phyloP scores from a whole-genome alignment of 2,329 filamentous ascomycete species.

The Basipetospora sp. region DNA sequence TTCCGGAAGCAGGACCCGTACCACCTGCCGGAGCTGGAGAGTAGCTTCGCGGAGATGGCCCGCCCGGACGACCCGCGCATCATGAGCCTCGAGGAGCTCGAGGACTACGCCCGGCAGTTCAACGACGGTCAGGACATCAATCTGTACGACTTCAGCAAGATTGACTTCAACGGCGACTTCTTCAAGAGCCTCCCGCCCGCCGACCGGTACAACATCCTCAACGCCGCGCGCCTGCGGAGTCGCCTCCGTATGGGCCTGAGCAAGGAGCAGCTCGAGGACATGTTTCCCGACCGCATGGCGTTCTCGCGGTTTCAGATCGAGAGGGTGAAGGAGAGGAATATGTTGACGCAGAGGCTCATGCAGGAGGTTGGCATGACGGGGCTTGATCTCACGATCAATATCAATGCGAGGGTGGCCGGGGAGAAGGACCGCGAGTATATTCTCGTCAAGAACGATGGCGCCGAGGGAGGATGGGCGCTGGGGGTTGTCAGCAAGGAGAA shows the following conservation, averaged over 20 bases:
- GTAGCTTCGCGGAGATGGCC: constrained; percentile 70
- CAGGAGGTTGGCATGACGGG: constrained; percentile 79
- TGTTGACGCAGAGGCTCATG: constrained; percentile 90
- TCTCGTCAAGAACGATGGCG: constrained; percentile 84
- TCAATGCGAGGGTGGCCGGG: constrained; percentile 55
- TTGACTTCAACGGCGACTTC: constrained; percentile 92
- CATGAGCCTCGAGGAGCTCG: constrained; percentile 87
- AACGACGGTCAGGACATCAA: constrained; percentile 82
- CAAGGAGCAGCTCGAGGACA: constrained; percentile 85
- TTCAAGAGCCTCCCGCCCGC: constrained; percentile 79
- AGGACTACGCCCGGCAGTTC: constrained; percentile 87
- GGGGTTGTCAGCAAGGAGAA: constrained; percentile 83
- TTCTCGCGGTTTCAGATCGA: constrained; percentile 96
- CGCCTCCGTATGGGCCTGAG: constrained; percentile 87
- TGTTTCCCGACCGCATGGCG: constrained; percentile 96
- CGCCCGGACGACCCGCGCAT: constrained; percentile 83
- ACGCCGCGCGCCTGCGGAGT: constrained; percentile 77
- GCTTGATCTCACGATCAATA: constrained; percentile 51
- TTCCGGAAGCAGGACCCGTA: constrained; percentile 92
- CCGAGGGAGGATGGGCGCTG: constrained; percentile 88
- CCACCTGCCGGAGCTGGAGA: constrained; percentile 75
- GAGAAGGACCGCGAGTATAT: constrained; percentile 91
- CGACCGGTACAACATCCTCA: constrained; percentile 93
- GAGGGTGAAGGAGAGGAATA: constrained; percentile 78
- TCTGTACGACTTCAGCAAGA: constrained; percentile 93